Evolutionary conservation across 495 filamentous ascomycete species (phyloP).

Genomic region (Hypomontagnella submonticulosa): DNA sequence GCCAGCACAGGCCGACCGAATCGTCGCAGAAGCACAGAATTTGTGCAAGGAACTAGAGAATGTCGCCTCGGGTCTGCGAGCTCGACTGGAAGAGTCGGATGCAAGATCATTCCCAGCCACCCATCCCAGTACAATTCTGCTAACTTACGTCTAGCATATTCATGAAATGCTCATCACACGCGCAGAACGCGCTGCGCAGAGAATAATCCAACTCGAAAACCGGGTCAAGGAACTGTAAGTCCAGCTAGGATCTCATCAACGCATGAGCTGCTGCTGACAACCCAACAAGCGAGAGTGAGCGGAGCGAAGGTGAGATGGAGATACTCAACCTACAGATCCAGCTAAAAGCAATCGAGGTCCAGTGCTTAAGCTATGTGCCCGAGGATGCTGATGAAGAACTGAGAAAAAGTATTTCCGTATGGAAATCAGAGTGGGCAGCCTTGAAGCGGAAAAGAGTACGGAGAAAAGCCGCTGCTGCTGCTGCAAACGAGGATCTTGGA

Average conservation of each 20-base stretch:
- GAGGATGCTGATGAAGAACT: slow-evolving; percentile 55
- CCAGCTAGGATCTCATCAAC: background rate
- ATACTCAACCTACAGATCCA: slow-evolving; percentile 64
- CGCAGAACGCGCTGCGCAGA: slow-evolving; percentile 62
- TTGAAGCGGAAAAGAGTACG: slow-evolving; percentile 45
- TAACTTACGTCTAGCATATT: slow-evolving; percentile 57
- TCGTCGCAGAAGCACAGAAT: slow-evolving; percentile 56
- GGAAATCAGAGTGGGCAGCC: slow-evolving; percentile 57
- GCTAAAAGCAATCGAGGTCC: slow-evolving; percentile 64
- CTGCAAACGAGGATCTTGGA: slow-evolving; percentile 21
- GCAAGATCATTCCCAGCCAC: slow-evolving; percentile 45
- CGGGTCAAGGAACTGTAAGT: slow-evolving; percentile 61
- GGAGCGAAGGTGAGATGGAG: slow-evolving; percentile 53
- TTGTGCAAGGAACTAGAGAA: slow-evolving; percentile 52
- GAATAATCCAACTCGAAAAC: slow-evolving; percentile 62
- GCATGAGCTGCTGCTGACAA: slow-evolving; percentile 24
- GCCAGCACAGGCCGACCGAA: slow-evolving; percentile 42
- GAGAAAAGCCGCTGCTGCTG: slow-evolving; percentile 33
- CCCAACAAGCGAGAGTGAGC: slow-evolving; percentile 49
- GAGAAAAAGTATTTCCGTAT: slow-evolving; percentile 56
- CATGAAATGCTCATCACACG: slow-evolving; percentile 62
- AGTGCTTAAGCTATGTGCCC: slow-evolving; percentile 56
- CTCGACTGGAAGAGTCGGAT: slow-evolving; percentile 62
- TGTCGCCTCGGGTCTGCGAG: slow-evolving; percentile 52
- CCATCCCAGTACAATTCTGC: slow-evolving; percentile 4